Conservation (phyloP, 2,329 filamentous ascomycete species). For the Polychaeton citri region DNA sequence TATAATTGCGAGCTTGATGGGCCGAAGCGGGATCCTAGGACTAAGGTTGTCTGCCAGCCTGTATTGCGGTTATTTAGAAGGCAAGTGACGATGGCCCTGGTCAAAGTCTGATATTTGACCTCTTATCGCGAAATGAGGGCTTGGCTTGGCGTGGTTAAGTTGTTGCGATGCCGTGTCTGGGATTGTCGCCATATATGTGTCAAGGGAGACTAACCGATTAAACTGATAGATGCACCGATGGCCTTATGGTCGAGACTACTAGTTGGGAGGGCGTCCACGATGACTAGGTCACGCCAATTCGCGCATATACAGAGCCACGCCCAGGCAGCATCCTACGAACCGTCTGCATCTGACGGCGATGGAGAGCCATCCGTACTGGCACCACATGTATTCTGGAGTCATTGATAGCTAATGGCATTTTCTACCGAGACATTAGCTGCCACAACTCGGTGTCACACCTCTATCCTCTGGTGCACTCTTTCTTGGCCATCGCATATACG, state of each 20-base stretch:
- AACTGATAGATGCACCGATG: slow-evolving; percentile 34
- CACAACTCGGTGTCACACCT: too few relatives aligned
- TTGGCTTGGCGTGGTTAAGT: slow-evolving; percentile 1
- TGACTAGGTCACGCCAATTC: too few relatives aligned
- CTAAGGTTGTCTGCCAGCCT: slow-evolving; percentile 40
- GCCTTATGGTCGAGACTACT: slow-evolving; percentile 49
- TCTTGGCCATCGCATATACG: too few relatives aligned
- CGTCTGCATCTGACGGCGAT: too few relatives aligned
- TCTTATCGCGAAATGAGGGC: slow-evolving; percentile 8
- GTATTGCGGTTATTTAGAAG: slow-evolving; percentile 44
- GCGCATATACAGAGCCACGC: too few relatives aligned
- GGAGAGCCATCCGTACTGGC: too few relatives aligned
- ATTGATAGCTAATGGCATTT: too few relatives aligned
- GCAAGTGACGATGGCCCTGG: slow-evolving; percentile 30
- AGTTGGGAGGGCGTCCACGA: slow-evolving; percentile 38
- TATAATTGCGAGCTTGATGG: slow-evolving; percentile 46
- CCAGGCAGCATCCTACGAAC: too few relatives aligned
- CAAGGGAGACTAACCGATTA: slow-evolving; percentile 2
- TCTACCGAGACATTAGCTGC: too few relatives aligned
- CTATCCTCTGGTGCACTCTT: too few relatives aligned
- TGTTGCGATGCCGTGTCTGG: neutral
- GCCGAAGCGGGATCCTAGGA: slow-evolving; percentile 25
- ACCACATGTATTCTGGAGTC: too few relatives aligned
- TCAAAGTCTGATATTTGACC: neutral
- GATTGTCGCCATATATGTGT: too few relatives aligned